phyloP scores from a whole-genome alignment of 1,284 basidiomycete species.

The Naganishia albida region DNA sequence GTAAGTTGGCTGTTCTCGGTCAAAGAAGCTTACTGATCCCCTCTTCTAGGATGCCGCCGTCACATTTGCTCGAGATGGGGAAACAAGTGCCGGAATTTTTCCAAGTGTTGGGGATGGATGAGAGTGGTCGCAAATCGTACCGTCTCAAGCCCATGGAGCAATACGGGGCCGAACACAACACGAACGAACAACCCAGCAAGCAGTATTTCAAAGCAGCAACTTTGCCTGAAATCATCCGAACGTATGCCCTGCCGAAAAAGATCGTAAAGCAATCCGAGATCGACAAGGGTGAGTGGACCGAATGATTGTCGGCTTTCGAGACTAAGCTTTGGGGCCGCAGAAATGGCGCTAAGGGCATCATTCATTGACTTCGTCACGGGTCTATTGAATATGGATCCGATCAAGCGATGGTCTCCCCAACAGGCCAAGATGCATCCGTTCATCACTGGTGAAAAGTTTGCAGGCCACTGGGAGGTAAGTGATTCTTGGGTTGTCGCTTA shows the following conservation, averaged over 20 bases:
- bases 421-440: slow-evolving; percentile 95
- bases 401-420: slow-evolving; percentile 94
- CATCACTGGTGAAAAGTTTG: slow-evolving; percentile 94
- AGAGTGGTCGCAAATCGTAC: slow-evolving; percentile 83
- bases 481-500: not conserved
- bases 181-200: slow-evolving; percentile 94
- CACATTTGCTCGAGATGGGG: slow-evolving; percentile 91
- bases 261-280: slow-evolving; percentile 80
- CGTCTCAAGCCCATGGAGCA: slow-evolving; percentile 89
- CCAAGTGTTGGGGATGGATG: slow-evolving; percentile 70
- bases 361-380: slow-evolving; percentile 99
- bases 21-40: not conserved
- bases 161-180: slow-evolving; percentile 90
- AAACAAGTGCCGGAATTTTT: slow-evolving; percentile 97
- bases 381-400: slow-evolving; percentile 88
- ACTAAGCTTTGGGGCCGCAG: slow-evolving; percentile 54
- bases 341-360: slow-evolving; percentile 87
- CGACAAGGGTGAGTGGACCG: slow-evolving; percentile 73
- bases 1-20: slow-evolving; percentile 58
- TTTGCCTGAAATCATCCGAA: slow-evolving; percentile 92
- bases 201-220: slow-evolving; percentile 97
- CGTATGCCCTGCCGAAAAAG: slow-evolving; percentile 81
- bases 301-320: not conserved
- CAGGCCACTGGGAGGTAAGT: slow-evolving; percentile 80
- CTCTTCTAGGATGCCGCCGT: slow-evolving; percentile 70